Percentiles rank a stretch among this genome's conserved stretches.
Conservation (phyloP, 306 rosid species). For the Ormosia emarginata region DNA sequence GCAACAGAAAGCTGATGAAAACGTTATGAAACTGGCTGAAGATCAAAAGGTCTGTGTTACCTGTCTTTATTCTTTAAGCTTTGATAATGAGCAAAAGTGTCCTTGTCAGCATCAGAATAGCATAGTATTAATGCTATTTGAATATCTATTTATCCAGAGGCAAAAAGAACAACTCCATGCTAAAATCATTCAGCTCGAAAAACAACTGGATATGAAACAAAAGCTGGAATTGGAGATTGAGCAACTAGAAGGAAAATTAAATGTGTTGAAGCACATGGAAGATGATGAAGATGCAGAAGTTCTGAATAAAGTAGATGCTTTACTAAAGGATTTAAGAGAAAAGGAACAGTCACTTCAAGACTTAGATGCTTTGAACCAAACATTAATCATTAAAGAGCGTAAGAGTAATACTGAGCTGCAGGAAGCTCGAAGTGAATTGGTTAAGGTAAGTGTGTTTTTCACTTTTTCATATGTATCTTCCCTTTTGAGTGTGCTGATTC, state of each 20-base stretch:
- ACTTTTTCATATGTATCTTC: neutral
- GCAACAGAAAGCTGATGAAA: constrained; percentile 80
- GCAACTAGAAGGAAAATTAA: constrained; percentile 66
- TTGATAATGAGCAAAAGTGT: constrained; percentile 18
- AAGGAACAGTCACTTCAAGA: constrained; percentile 67
- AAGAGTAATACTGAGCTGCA: constrained; percentile 88
- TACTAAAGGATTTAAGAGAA: constrained; percentile 65
- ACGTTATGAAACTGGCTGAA: constrained; percentile 82
- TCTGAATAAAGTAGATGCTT: constrained; percentile 64
- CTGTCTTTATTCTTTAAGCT: constrained; percentile 10
- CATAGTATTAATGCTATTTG: constrained; percentile 28
- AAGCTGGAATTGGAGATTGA: constrained; percentile 90
- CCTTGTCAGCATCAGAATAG: constrained; percentile 13
- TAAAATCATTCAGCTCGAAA: constrained; percentile 73
- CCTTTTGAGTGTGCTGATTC: neutral
- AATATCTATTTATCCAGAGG: constrained; percentile 56
- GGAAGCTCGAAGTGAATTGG: constrained; percentile 84
- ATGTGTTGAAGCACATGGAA: constrained; percentile 85
- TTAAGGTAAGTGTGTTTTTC: constrained; percentile 56
- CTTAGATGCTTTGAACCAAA: constrained; percentile 62
- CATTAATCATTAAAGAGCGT: constrained; percentile 67
- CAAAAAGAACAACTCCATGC: constrained; percentile 80
- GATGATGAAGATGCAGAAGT: constrained; percentile 89
- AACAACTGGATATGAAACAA: constrained; percentile 82
- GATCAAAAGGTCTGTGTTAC: constrained; percentile 78